These are phyloP conservation scores for Neurospora sp. DNA, from an alignment of 495 filamentous ascomycete species.

Conservation along the genomic window DNA sequence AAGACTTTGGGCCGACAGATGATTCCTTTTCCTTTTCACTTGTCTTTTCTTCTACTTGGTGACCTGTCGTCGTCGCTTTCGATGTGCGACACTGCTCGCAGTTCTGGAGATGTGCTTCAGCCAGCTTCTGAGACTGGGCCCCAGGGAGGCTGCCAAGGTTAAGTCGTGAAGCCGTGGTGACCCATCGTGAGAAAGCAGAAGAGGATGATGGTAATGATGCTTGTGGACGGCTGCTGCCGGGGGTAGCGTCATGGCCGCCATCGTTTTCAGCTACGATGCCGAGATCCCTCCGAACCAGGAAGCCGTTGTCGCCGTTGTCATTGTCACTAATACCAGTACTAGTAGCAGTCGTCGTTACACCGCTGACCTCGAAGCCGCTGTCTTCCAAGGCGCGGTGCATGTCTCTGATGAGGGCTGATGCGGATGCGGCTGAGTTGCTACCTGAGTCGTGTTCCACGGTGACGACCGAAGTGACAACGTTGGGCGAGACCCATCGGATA, in stretches of 20 bases:
- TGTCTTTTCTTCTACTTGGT: not conserved
- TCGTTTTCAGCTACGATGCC: not conserved
- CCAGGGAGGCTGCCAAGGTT: not conserved
- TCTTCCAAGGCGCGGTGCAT: slow-evolving; percentile 34
- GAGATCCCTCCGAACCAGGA: slow-evolving; percentile 8
- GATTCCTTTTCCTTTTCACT: not conserved
- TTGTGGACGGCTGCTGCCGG: not conserved
- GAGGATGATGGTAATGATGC: not conserved
- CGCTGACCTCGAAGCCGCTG: slow-evolving; percentile 36
- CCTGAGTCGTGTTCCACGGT: slow-evolving; percentile 23
- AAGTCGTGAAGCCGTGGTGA: slow-evolving; percentile 7
- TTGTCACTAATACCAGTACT: not conserved
- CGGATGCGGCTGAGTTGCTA: slow-evolving; percentile 5
- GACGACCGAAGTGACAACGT: slow-evolving; percentile 47
- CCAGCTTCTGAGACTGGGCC: slow-evolving; percentile 6
- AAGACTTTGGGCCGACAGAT: not conserved
- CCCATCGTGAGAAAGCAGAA: slow-evolving; percentile 17
- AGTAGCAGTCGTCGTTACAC: slow-evolving; percentile 26
- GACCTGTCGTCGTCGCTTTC: not conserved
- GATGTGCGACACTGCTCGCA: slow-evolving; percentile 22
- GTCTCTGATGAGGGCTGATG: slow-evolving; percentile 8
- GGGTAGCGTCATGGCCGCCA: not conserved
- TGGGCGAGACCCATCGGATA: slow-evolving; percentile 44
- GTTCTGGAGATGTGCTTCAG: slow-evolving; percentile 19
- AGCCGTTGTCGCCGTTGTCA: not conserved